Percentiles rank a stretch among this genome's conserved stretches.
These are phyloP conservation scores for Citrus maxima DNA, from an alignment of 345 rosid species.

Conservation along the genomic window DNA sequence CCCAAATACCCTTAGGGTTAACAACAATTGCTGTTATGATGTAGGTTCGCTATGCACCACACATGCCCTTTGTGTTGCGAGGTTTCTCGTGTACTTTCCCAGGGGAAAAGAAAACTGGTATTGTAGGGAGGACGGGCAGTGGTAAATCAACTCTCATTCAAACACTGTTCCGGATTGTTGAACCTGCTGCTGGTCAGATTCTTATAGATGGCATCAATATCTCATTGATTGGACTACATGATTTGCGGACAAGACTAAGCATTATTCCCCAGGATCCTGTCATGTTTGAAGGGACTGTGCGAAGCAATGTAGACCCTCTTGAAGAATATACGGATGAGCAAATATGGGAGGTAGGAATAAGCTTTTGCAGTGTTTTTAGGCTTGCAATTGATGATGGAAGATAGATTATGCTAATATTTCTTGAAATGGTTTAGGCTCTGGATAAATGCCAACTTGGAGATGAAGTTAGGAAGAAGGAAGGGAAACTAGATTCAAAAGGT, in stretches of 20 bases:
- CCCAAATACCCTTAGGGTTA: neutral
- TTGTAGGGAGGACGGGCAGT: slow-evolving; percentile 92
- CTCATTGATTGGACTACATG: slow-evolving; percentile 68
- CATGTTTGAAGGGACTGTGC: slow-evolving; percentile 86
- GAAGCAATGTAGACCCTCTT: slow-evolving; percentile 87
- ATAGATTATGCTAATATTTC: slow-evolving; percentile 8
- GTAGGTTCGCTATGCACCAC: slow-evolving; percentile 76
- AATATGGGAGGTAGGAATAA: slow-evolving; percentile 75
- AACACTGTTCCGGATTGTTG: slow-evolving; percentile 76
- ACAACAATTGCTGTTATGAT: neutral
- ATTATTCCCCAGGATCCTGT: slow-evolving; percentile 95
- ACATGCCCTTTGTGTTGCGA: slow-evolving; percentile 76
- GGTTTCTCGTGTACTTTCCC: slow-evolving; percentile 75
- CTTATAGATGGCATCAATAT: slow-evolving; percentile 67
- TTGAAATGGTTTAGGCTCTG: slow-evolving; percentile 34
- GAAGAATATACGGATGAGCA: slow-evolving; percentile 78
- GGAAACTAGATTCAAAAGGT: slow-evolving; percentile 52
- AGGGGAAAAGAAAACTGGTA: slow-evolving; percentile 78
- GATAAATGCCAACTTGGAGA: slow-evolving; percentile 60
- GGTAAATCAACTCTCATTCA: slow-evolving; percentile 93
- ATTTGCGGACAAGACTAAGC: slow-evolving; percentile 73
- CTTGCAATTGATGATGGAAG: neutral
- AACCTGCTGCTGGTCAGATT: slow-evolving; percentile 67
- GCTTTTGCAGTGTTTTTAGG: neutral
- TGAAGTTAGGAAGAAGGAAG: slow-evolving; percentile 54